Base-by-base conservation (phyloP, 1,284 basidiomycete genomes). In the Cutaneotrichosporon sp. region DNA sequence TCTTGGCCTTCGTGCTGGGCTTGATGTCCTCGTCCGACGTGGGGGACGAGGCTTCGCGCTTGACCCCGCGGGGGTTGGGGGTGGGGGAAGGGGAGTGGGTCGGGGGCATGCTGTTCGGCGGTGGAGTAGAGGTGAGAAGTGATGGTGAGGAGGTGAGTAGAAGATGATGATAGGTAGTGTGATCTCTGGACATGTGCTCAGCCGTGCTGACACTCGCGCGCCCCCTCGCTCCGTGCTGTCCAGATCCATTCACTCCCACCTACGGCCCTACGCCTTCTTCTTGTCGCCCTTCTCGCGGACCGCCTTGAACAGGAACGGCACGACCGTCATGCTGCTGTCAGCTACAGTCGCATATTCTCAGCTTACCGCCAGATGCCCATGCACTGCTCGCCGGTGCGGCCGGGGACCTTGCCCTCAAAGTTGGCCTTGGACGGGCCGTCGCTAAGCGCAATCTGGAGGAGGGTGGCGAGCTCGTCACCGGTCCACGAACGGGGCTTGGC, bases 351-450 rank as follows among this genome's bases (percentile, higher is more conserved):
- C 5, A 36, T 4, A n/a, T n/a, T n/a, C 13, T n/a, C 33, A 50
- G 56, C 56, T 52, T 34, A 65, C 60, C 54, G 52, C 64, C 64
- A 65, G 18, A 58, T 58, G 27, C 53, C 34, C 14, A 56, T 18
- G 47, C 54, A 56, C 25, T 59, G 57, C 16, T 49, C 24, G 2
- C 61, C 58, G 8, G 53, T 60, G 13, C 61, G 57, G 9, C 61
- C 58, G 13, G 31, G 49, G 16, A 66, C 31, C 7, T 54, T 49
- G 25, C 58, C 60, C 20, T 63, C 60, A 27, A 58, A 66, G 36
- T 11, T 53, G 16, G 47, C 45, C 10, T 45, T n/a, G 36, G 36
- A 33, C 25, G 54, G 33, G 16, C 46, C 54, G 11, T 38, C 27
- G n/a, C 10, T 31, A 20, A 51, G 34, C 18, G 49, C 54, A 18